Base-by-base conservation (phyloP, 2,329 filamentous ascomycete genomes). In the Tolypocladium guangdongense region DNA sequence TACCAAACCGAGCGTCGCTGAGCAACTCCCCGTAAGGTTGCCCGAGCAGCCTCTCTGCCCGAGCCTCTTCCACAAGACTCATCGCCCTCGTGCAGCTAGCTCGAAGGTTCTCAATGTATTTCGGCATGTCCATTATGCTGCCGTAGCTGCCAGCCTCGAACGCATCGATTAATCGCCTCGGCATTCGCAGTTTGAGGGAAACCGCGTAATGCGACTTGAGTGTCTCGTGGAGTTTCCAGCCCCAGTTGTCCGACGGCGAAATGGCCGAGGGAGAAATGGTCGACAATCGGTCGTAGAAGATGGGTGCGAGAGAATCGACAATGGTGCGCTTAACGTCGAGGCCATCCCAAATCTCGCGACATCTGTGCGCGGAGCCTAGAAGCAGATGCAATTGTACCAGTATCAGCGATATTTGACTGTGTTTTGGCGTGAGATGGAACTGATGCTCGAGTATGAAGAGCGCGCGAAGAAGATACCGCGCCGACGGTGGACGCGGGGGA, bases 241-340 rank as follows among this genome's bases (percentile, higher is more conserved):
- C 69, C 48, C 55, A 58, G 27, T 58, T 57, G 4, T 71, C 68
- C 47, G 62, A 59, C 12, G 66, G 57, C 20, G 66, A 62, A 57
- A 74, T 57, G 52, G 71, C 55, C 10, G 60, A 58, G 0, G 80
- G 80, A 0, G 78, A 69, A 2, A 82, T 62, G 1, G 72, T 76
- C 1, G 78, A 77, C 7, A 82, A 64, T 2, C 80, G 73, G 60
- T 83, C 80, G 55, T 78, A 76, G 55, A 80, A 80, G 1, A 80
- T 65, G 0, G 78, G 74, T 3, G 71, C 78, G 0, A 83, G 69
- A 0, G 78, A 76, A 56, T 82, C 78, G n/a, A 80, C 74, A 32
- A 81, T 78, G 0, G 77, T 78, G 24, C 79, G 73, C 64, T 83
- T 83, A 2, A 83, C 74, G 3, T 73, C 77, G 11, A 81, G 69